Evolutionary conservation across 805 yeast species (phyloP).

Genomic region (Clavispora asparagi): DNA sequence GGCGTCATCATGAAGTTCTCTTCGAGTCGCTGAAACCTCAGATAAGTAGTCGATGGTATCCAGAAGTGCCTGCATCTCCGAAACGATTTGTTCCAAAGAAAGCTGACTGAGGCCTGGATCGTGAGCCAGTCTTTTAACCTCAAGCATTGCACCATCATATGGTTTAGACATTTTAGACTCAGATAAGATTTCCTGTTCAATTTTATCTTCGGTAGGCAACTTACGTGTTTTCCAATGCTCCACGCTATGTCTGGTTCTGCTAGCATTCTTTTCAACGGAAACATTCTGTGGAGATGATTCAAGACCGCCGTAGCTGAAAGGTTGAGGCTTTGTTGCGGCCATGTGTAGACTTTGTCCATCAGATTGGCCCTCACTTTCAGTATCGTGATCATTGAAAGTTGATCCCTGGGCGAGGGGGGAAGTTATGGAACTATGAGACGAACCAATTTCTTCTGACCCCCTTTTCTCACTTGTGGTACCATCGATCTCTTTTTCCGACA

Average conservation of each 20-base stretch:
- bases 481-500: neutral
- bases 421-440: neutral
- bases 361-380: neutral
- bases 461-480: neutral
- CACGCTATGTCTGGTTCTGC: neutral
- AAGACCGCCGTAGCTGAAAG: neutral
- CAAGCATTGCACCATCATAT: neutral
- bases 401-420: neutral
- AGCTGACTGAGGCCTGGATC: neutral
- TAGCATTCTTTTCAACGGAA: neutral
- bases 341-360: neutral
- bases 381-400: neutral
- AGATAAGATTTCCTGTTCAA: neutral
- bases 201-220: neutral
- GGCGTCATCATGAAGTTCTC: conserved; percentile 51
- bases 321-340: neutral
- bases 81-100: conserved; percentile 2
- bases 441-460: neutral
- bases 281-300: neutral
- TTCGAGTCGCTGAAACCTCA: conserved; percentile 28
- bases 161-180: neutral
- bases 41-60: conserved; percentile 31
- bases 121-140: neutral
- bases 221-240: neutral
- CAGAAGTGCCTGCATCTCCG: conserved; percentile 20